These are phyloP conservation scores for Auriscalpium orientale DNA, from an alignment of 768 basidiomycete species.

Conservation along the genomic window DNA sequence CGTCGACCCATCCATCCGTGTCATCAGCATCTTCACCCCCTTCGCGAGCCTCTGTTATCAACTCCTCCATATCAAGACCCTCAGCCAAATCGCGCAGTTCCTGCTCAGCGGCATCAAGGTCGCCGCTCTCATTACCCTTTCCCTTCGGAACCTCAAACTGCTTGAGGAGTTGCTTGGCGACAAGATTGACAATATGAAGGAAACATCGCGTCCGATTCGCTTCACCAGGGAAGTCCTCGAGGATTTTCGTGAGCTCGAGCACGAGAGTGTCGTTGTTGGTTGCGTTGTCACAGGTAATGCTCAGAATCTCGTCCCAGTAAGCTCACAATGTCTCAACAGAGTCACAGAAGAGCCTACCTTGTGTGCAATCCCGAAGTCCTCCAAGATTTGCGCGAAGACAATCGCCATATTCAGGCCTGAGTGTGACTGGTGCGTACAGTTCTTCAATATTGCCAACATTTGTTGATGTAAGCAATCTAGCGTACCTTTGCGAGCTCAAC, in stretches of 20 bases:
- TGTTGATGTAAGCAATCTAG: background rate
- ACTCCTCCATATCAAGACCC: constrained; percentile 85
- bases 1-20: constrained; percentile 21
- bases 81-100: constrained; percentile 95
- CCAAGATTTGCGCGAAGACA: constrained; percentile 18
- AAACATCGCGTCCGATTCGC: constrained; percentile 29
- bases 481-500: background rate
- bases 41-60: constrained; percentile 35
- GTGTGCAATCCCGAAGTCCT: constrained; percentile 20
- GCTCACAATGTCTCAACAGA: background rate
- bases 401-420: constrained; percentile 23
- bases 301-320: constrained; percentile 18
- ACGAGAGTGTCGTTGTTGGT: constrained; percentile 29
- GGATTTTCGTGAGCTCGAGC: constrained; percentile 13
- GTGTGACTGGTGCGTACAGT: constrained; percentile 14
- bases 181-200: constrained; percentile 30
- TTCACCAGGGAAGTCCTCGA: constrained; percentile 19
- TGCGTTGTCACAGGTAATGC: constrained; percentile 32
- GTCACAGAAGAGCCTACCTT: constrained; percentile 18
- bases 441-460: background rate
- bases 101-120: constrained; percentile 57
- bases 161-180: constrained; percentile 25
- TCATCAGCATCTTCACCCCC: constrained; percentile 9
- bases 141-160: constrained; percentile 27
- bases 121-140: background rate